Evolutionary conservation across 305 asterid species (phyloP).

Genomic region (Solanum hybrid): DNA sequence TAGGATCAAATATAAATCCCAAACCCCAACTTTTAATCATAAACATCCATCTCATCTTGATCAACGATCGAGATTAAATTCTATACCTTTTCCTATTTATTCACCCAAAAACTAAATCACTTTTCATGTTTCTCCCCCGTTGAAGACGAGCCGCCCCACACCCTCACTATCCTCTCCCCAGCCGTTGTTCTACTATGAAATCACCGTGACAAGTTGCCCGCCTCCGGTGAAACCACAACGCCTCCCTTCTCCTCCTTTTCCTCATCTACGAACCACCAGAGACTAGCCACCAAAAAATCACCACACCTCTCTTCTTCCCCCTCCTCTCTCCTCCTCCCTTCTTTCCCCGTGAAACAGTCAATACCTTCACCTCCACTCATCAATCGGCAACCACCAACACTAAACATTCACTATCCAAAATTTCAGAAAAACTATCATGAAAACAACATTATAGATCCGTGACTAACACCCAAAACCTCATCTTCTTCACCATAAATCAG

Average conservation of each 20-base stretch:
- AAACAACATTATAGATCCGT: neutral
- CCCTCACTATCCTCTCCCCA: neutral
- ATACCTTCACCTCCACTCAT: neutral
- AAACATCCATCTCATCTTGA: neutral
- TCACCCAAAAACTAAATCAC: neutral
- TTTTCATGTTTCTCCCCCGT: neutral
- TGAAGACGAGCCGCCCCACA: neutral
- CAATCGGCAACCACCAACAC: neutral
- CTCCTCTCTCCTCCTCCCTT: neutral
- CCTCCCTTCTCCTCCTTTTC: neutral
- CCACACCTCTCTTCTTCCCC: neutral
- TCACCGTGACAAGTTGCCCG: fast-evolving
- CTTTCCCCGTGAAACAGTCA: neutral
- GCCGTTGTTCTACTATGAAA: neutral
- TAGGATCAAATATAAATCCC: neutral
- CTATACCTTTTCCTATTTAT: neutral
- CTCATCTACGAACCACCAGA: neutral
- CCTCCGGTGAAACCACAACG: neutral
- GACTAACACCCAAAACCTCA: neutral
- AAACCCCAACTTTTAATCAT: neutral
- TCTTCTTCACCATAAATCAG: neutral
- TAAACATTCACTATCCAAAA: neutral
- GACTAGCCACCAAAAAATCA: too few relatives aligned
- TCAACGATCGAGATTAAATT: neutral
- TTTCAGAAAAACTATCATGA: neutral